Base-by-base conservation (phyloP, 2,329 filamentous ascomycete genomes). In the Lasiodiplodia citricola region DNA sequence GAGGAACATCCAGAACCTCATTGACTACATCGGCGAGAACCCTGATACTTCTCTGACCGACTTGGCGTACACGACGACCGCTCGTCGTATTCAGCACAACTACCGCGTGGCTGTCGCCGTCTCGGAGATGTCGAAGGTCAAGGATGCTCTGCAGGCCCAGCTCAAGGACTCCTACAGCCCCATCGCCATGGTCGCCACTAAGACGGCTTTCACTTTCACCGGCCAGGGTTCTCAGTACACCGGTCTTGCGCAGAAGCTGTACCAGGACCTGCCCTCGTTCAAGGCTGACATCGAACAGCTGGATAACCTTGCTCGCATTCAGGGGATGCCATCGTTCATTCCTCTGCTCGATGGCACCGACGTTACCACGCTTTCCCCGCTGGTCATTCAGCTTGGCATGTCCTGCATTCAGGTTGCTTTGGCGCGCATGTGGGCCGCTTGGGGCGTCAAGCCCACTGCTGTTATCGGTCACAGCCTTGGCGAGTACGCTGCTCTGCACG, bases 401-500 rank as follows among this genome's bases (percentile, higher is more conserved):
- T 80, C 83, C 41, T 85, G 83, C 71, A 85, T 86, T 58, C 83
- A 86, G 72, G 83, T 86, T 68, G 83, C 84, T 38, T 80, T 86
- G 67, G 82, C 84, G 38, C 82, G 83, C 73, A 85, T 85, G 83
- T 86, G 84, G 84, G 78, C 79, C 55, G 80, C 83, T n/a, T 85
- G 83, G 83, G 84, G 83, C 62, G 76, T 90, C 76, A 81, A 87
- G 71, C 84, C 86, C 74, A 79, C 78, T 8, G 83, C 85, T 18
- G 86, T 86, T 68, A 83, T 85, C 70, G 84, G 84, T 47, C 84
- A 86, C 78, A 92, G 89, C 73, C 81, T 93, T 35, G 91, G 91
- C 66, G 91, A 93, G 77, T 93, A 92, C 73, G 90, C 91, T 47
- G 91, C 91, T 51, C 86, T 93, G 13, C 86, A 91, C 73, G 85